Evolutionary conservation across 495 filamentous ascomycete genomes (phyloP).

Genomic region (Penicillium arizonense): DNA sequence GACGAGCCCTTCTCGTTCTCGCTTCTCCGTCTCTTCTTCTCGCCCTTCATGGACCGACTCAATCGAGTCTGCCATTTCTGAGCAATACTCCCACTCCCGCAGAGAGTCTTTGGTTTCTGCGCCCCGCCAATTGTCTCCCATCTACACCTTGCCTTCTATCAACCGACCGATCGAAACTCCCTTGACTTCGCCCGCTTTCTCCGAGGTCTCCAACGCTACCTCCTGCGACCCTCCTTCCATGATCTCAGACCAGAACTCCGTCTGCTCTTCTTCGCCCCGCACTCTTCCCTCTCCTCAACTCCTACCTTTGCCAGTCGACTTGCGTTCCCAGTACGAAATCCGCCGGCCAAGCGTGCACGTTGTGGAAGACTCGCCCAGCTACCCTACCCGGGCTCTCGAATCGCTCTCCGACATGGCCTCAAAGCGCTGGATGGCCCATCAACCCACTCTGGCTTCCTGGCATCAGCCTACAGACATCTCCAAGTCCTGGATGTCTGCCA

Average conservation of each 20-base stretch:
- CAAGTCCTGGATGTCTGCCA: constrained; percentile 21
- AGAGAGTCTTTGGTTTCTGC: constrained; percentile 30
- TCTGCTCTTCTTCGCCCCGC: constrained; percentile 56
- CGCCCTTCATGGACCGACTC: constrained; percentile 34
- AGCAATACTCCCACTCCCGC: constrained; percentile 22
- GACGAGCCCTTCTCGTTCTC: constrained; percentile 32
- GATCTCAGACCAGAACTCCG: constrained; percentile 66
- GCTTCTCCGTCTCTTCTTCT: constrained; percentile 29
- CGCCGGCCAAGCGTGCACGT: constrained; percentile 30
- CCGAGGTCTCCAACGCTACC: constrained; percentile 56
- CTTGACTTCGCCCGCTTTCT: constrained; percentile 68
- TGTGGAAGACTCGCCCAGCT: constrained; percentile 30
- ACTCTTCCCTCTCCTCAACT: constrained; percentile 44
- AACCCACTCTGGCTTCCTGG: constrained; percentile 29
- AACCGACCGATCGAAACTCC: constrained; percentile 57
- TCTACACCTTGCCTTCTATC: constrained; percentile 43
- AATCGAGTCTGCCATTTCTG: constrained; percentile 7
- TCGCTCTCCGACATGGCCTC: constrained; percentile 30
- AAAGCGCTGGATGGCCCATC: constrained; percentile 35
- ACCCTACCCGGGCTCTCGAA: constrained; percentile 24
- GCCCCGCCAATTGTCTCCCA: constrained; percentile 43
- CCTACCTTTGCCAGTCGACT: constrained; percentile 36
- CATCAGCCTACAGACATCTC: constrained; percentile 23
- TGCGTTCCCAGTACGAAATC: constrained; percentile 33
- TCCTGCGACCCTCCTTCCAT: constrained; percentile 69